Percentiles rank a stretch among this genome's conserved stretches.
These are phyloP conservation scores for Ensete ventricosum DNA, from an alignment of 176 grass and related monocot genomes.

Conservation along the genomic window DNA sequence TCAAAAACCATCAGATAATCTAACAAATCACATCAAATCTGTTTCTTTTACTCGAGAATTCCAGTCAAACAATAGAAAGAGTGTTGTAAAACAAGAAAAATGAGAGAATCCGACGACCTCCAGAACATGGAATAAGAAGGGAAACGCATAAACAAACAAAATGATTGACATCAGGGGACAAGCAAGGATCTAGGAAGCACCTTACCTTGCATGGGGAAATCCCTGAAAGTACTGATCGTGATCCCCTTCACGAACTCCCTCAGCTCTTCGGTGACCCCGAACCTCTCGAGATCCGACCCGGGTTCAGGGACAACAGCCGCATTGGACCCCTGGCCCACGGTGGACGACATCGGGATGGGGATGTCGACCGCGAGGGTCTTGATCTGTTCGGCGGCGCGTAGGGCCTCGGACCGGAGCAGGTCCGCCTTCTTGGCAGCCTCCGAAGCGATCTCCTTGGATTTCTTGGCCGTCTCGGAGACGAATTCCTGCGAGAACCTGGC, in stretches of 20 bases:
- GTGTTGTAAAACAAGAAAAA: too few species aligned
- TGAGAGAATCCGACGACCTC: too few species aligned
- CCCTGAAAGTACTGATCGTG: slow-evolving; percentile 76
- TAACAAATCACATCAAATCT: too few species aligned
- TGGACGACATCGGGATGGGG: slow-evolving; percentile 30
- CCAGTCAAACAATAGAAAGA: too few species aligned
- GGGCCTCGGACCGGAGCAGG: slow-evolving; percentile 31
- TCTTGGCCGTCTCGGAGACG: slow-evolving; percentile 74
- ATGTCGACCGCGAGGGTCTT: slow-evolving; percentile 65
- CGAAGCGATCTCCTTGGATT: slow-evolving; percentile 65
- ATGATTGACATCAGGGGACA: too few species aligned
- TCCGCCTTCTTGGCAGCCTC: slow-evolving; percentile 92
- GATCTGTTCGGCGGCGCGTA: slow-evolving; percentile 58
- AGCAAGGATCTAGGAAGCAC: slow-evolving; percentile 14
- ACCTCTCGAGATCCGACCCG: slow-evolving; percentile 42
- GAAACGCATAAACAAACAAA: too few species aligned
- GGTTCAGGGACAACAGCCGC: slow-evolving; percentile 25
- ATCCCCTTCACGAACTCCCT: slow-evolving; percentile 87
- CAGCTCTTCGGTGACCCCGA: slow-evolving; percentile 76
- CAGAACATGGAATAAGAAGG: too few species aligned
- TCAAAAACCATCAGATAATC: not conserved
- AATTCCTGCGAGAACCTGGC: slow-evolving; percentile 30
- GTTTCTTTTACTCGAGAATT: too few species aligned
- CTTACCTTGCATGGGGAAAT: slow-evolving; percentile 96
- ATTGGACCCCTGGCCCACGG: not conserved